A percentile compares a stretch with the other conserved stretches of the same genome.
These are phyloP conservation scores for Baorangia bicolor DNA, from an alignment of 768 basidiomycete species.

Conservation along the genomic window DNA sequence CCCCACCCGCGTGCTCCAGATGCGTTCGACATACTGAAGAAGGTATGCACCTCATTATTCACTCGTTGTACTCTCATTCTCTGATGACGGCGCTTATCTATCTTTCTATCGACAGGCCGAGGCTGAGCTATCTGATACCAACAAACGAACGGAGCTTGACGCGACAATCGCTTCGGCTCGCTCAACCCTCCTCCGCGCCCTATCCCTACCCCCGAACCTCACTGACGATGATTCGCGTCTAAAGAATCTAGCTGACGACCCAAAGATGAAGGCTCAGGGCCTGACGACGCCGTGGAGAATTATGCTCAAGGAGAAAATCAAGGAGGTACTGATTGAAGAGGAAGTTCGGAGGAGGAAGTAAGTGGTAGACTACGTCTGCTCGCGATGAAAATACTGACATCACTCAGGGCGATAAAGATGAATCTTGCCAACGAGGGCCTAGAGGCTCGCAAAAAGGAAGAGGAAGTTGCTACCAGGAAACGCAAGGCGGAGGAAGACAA, in stretches of 20 bases:
- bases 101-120: constrained; percentile 57
- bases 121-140: constrained; percentile 74
- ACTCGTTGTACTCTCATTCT: neutral
- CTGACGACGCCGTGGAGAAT: constrained; percentile 60
- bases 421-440: constrained; percentile 89
- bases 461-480: constrained; percentile 73
- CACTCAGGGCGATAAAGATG: constrained; percentile 81
- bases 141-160: constrained; percentile 79
- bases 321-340: constrained; percentile 87
- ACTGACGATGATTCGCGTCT: constrained; percentile 59
- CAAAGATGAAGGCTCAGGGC: constrained; percentile 32
- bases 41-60: constrained; percentile 46
- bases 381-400: neutral
- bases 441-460: constrained; percentile 92
- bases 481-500: constrained; percentile 89
- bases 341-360: constrained; percentile 84
- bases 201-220: constrained; percentile 60
- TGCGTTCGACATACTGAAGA: constrained; percentile 92
- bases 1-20: constrained; percentile 84
- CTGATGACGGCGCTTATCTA: neutral
- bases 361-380: constrained; percentile 25
- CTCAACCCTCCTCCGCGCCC: constrained; percentile 57
- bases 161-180: constrained; percentile 78
- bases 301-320: constrained; percentile 67
- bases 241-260: constrained; percentile 40